Evolutionary conservation across 345 rosid species (phyloP), one percentile per base, ranked within the genome.

Genomic region (Firmiana major): DNA sequence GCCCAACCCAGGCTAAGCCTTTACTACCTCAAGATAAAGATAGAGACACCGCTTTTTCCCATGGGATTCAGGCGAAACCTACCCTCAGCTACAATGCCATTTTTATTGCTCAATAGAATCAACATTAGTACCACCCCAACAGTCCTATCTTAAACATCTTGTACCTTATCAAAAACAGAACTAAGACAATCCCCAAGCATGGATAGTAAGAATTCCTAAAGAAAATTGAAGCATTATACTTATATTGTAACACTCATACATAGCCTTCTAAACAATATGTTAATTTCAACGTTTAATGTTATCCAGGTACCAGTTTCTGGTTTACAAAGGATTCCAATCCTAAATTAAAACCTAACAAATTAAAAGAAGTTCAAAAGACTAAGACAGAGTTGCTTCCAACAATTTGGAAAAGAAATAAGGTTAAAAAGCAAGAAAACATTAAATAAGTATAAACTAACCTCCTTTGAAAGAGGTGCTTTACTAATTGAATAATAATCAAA

Each of bases 401-500:
- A 31, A 71, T 51, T 34, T 28, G 24, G 10, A 0, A 12, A 53
- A 17, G 53, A 26, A 12, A 11, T 4, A 42, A 6, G 31, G 73
- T 31, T 71, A 53, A 71, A 53, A 71, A 48, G 78, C 7, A 62
- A 36, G 3, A 13, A 28, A 62, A 63, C 15, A 45, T 21, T 62
- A 9, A 28, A 65, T 42, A 13, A 48, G 24, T 9, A 53, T 53
- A 67, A 28, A 78, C 90, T 76, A 60, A 97, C 98, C 97, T 97
- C 98, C 83, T 97, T 97, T n/a, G 98, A 92, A 64, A 94, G 91
- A 74, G 97, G 97, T 15, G 94, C 59, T 55, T 86, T 86, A 74
- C 92, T 83, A 63, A 88, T 86, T 63, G 90, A 89, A 89, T 97
- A 97, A 80, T 97, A 97, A 84, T 97, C 98, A 87, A 94, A 97